Percentiles rank a stretch among this genome's conserved stretches.
phyloP scores from a whole-genome alignment of 192 early-diverging fungal species.

The Coemansia sp. region DNA sequence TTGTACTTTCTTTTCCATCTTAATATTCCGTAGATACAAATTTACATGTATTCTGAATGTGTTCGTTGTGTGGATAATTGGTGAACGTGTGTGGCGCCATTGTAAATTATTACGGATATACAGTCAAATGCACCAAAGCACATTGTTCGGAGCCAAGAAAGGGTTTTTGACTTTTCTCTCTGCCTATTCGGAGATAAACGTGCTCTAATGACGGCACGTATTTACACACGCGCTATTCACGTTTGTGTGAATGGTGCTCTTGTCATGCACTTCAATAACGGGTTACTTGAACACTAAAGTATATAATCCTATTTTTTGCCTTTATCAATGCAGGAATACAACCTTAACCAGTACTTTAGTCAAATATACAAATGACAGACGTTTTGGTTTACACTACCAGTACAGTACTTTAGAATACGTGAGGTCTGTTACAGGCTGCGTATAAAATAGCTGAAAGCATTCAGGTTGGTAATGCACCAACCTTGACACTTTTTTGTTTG shows the following conservation, averaged over 20 bases:
- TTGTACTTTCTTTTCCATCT: constrained; percentile 1
- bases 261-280: too few species aligned
- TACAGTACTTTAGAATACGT: background rate
- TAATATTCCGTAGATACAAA: too few species aligned
- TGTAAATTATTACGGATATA: background rate
- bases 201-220: background rate
- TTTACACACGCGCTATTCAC: background rate
- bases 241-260: background rate
- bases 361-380: background rate
- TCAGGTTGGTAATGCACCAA: background rate
- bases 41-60: background rate
- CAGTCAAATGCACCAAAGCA: background rate
- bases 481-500: background rate
- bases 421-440: background rate
- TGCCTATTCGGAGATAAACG: background rate
- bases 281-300: background rate
- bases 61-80: background rate
- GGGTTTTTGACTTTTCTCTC: background rate
- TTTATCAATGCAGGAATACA: background rate
- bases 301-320: background rate
- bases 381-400: background rate
- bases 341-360: background rate
- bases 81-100: background rate
- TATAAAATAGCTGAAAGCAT: background rate
- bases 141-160: background rate